Base-by-base conservation (phyloP, 495 filamentous ascomycete species). In the Amphirosellinia nigrospora region DNA sequence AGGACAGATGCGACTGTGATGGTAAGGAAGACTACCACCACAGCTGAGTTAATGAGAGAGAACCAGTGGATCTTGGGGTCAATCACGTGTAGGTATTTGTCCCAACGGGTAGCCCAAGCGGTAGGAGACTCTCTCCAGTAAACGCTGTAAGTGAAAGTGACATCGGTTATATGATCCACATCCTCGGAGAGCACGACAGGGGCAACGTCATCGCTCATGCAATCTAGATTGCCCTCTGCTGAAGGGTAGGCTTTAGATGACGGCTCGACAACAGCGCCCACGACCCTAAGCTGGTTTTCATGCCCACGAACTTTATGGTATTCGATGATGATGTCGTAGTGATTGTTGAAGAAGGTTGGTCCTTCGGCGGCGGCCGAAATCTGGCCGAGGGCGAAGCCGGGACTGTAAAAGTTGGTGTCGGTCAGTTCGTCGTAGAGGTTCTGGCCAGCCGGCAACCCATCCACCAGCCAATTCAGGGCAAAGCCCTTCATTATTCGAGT, bases 61-160 rank as follows among this genome's bases (percentile, higher is more conserved):
- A 97, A 96, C 96, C 96, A 99, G 79, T 98, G 96, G 75, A 99
- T 98, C 81, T 92, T 93, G 48, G 96, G 94, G 80, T 98, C 93
- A 72, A 92, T 94, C 26, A 98, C 94, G 74, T 97, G 94, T 32
- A 98, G 86, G 77, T 98, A 99, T 79, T 96, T 97, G 83, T 99
- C 96, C 95, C 95, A 98, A 68, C 96, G 87, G 21, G 96, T 98
- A 38, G 96, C 96, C 92, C 96, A 99, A 0, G 90, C 90, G 3
- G 94, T 97, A 0, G 82, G 63, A 2, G 93, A 96, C 50, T 86
- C 85, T 34, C 82, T 83, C 96, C 96, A 99, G 78, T 88, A 91
- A 15, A 98, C 93, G 75, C 90, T 92, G 78, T 99, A 99, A 1
- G 94, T 97, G 84, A 92, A 99, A 0, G 87, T 88, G 39, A 98